These are phyloP conservation scores for Trichocladium antarcticum DNA, from an alignment of 495 filamentous ascomycete species.

Conservation along the genomic window DNA sequence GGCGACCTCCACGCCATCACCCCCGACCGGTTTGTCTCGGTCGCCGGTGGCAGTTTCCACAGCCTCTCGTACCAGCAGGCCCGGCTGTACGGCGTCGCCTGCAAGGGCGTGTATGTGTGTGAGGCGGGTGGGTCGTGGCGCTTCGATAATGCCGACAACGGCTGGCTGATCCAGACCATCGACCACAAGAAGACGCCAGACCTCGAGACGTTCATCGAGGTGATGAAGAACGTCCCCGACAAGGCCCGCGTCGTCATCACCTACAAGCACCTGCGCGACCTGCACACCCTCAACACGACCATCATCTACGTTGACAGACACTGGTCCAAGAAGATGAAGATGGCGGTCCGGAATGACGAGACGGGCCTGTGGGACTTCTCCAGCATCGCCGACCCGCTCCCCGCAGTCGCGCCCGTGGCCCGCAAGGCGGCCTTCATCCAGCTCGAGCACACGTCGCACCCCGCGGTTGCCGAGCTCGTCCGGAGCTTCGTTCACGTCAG, in stretches of 20 bases:
- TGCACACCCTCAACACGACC: conserved; percentile 87
- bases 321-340: conserved; percentile 86
- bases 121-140: conserved; percentile 92
- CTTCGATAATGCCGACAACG: conserved; percentile 78
- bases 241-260: conserved; percentile 82
- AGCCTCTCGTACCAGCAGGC: conserved; percentile 93
- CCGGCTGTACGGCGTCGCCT: conserved; percentile 81
- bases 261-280: conserved; percentile 88
- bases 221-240: conserved; percentile 82
- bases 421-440: conserved; percentile 80
- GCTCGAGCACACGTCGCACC: conserved; percentile 78
- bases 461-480: conserved; percentile 81
- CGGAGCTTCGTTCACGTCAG: conserved; percentile 88
- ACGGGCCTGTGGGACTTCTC: conserved; percentile 92
- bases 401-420: conserved; percentile 56
- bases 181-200: conserved; percentile 83
- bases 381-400: conserved; percentile 69
- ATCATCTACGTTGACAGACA: conserved; percentile 91
- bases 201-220: conserved; percentile 79
- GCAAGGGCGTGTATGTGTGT: conserved; percentile 86
- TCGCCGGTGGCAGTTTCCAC: conserved; percentile 89
- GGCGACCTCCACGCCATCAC: conserved; percentile 91
- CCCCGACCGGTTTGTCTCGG: conserved; percentile 87
- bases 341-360: conserved; percentile 82
- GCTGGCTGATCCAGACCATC: conserved; percentile 82